Base-by-base conservation (phyloP, 2,329 filamentous ascomycete genomes). In the Paracorniculantispora psalliotae region DNA sequence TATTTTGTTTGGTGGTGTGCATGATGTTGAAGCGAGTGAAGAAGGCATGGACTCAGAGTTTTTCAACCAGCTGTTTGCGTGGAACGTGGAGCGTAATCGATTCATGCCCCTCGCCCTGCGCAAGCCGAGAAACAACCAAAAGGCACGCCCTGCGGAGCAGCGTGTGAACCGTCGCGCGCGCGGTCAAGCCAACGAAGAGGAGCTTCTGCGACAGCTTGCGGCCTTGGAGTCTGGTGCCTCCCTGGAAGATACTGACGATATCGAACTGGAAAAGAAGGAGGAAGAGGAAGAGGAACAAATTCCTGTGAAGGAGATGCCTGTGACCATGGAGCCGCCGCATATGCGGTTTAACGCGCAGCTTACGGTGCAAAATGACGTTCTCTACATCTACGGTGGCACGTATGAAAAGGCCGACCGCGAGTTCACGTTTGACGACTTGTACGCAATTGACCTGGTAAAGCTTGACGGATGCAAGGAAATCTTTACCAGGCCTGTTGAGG, bases 31-130 rank as follows among this genome's bases (percentile, higher is more conserved):
- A 72, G 84, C 92, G 70, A 93, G 85, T 63, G 92, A 96, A 70
- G 94, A 99, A 72, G 92, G 90, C 3, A 96, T 99, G 65, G 93
- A 99, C 57, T 96, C 91, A 69, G 92, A 97, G 71, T 99, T 99
- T 75, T 99, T 97, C 77, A 93, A 97, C 67, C 84, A 87, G 59
- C 75, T 97, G 25, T 96, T 90, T 68, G 90, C 92, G 5, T 97
- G 92, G 91, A 97, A 96, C 69, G 86, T 96, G 63, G 94, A 97
- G 68, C 85, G 93, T 61, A 99, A 99, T 71, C 83, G 94, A 9
- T 97, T 96, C 77, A 97, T 97, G 78, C 90, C 89, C 2, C 79
- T 97, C 47, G 78, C 79, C 10, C 77, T 97, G 48, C 82, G 92
- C 55, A 90, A 91, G 65, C 84, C 91, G 2, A 86, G 91, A 26